Base-by-base conservation (phyloP, 345 rosid genomes). In the Citrus maxima region DNA sequence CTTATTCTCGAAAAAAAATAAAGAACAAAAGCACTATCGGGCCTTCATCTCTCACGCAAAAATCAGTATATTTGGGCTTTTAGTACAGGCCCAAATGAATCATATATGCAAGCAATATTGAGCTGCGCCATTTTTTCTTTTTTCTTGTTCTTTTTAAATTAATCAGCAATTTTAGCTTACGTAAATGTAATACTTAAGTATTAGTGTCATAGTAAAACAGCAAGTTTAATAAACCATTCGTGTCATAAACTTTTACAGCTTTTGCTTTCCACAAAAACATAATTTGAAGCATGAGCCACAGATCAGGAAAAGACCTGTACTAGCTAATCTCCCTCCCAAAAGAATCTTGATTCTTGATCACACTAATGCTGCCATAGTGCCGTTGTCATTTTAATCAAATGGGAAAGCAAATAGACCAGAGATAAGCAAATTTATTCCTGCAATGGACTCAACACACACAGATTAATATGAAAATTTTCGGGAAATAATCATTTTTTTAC, bases 401-500 rank as follows among this genome's bases (percentile, higher is more conserved):
- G 51, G 5, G 5, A 49, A 4, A 19, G 6, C n/a, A 22, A 72
- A 54, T 6, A 55, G 40, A 35, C 55, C 18, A 37, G 16, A 9
- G 38, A 61, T 5, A 25, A 25, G 13, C 28, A 14, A 13, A 18
- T 74, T 74, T 38, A 42, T 8, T 28, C 62, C 37, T 61, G 49
- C 32, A 16, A 10, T 66, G 55, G 6, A 25, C 62, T 70, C 24
- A 8, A n/a, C 6, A 16, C 56, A 8, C 12, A 13, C 73, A 34
- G 18, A 40, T 28, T 1, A 6, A 71, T 18, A 67, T 25, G 46
- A 58, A 46, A 42, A 63, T 56, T 21, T 73, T 74, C 16, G 37
- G 18, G 49, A 75, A 25, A 67, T 49, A 51, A 49, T 83, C 82
- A 80, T 78, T 73, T 72, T 84, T 83, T 71, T 28, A 75, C 89